phyloP scores from a whole-genome alignment of 2,329 filamentous ascomycete genomes.

The Kalmusia sp. region DNA sequence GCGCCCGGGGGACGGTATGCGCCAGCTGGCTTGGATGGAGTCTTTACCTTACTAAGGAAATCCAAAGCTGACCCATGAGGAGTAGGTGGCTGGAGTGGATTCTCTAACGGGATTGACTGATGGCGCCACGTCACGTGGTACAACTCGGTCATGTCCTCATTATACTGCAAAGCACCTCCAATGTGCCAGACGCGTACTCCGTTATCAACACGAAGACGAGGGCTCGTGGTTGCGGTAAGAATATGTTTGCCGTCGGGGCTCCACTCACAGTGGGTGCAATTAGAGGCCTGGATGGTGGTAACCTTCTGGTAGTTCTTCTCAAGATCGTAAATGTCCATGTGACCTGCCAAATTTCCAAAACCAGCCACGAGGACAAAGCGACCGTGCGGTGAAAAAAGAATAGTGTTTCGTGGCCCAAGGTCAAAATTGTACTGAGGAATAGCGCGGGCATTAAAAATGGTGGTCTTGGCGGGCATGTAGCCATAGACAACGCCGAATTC shows the following conservation, averaged over 20 bases:
- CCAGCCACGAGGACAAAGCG: conserved; percentile 93
- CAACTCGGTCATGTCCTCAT: conserved; percentile 91
- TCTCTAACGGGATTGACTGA: conserved; percentile 67
- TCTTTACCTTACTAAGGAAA: conserved; percentile 87
- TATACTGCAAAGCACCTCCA: conserved; percentile 87
- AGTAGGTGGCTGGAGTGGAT: conserved; percentile 74
- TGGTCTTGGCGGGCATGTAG: conserved; percentile 99
- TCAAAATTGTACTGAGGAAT: conserved; percentile 85
- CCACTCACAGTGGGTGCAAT: conserved; percentile 96
- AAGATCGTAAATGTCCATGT: conserved; percentile 97
- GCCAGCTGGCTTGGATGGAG: conserved; percentile 94
- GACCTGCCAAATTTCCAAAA: conserved; percentile 95
- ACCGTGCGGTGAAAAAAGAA: conserved; percentile 91
- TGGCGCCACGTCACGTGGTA: conserved; percentile 91
- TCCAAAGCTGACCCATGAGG: conserved; percentile 83
- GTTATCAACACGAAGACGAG: conserved; percentile 94
- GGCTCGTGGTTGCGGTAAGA: conserved; percentile 96
- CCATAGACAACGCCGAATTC: conserved; percentile 98
- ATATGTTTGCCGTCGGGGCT: conserved; percentile 95
- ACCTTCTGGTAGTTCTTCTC: conserved; percentile 94
- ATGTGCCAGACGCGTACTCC: conserved; percentile 96
- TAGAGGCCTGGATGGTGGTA: conserved; percentile 91
- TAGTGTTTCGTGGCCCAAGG: conserved; percentile 89
- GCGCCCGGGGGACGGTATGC: conserved; percentile 96
- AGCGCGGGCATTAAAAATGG: conserved; percentile 92